A percentile compares a stretch with the other conserved stretches of the same genome.
phyloP scores from a whole-genome alignment of 2,329 filamentous ascomycete genomes.

The Nigrospora osmanthi region DNA sequence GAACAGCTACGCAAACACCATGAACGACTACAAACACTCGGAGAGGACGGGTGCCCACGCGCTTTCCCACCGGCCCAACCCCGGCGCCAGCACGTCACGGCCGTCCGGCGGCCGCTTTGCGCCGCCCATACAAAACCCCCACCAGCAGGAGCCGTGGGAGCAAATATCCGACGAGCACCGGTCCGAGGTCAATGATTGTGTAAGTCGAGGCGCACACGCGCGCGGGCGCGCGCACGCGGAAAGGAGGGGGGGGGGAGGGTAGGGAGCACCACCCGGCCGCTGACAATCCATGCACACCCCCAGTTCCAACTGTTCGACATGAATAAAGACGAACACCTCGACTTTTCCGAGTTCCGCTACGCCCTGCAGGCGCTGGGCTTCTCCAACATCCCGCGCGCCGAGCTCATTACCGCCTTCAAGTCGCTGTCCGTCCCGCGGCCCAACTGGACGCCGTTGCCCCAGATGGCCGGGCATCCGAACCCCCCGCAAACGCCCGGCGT shows the following conservation, averaged over 20 bases:
- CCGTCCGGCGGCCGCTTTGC: conserved; percentile 20
- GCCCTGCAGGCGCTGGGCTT: conserved; percentile 93
- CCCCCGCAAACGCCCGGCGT: conserved; percentile 46
- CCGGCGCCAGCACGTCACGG: conserved; percentile 9
- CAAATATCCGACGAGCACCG: conserved; percentile 78
- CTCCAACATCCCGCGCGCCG: conserved; percentile 70
- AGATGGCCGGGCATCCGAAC: conserved; percentile 33
- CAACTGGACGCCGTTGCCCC: conserved; percentile 39
- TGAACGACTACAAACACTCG: conserved; percentile 18
- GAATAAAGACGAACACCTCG: conserved; percentile 87
- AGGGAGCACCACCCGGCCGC: too few species aligned
- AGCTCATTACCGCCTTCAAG: conserved; percentile 75
- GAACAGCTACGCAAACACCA: conserved; percentile 21
- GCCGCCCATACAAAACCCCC: conserved; percentile 18
- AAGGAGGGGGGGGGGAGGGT: too few species aligned
- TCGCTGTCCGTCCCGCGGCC: conserved; percentile 69
- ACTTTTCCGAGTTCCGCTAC: conserved; percentile 98
- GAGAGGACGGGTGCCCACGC: conserved; percentile 11
- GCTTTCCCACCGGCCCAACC: conserved; percentile 16
- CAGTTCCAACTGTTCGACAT: conserved; percentile 95
- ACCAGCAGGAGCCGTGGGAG: conserved; percentile 22
- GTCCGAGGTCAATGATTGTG: conserved; percentile 89
- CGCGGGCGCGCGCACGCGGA: not conserved
- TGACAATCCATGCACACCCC: not conserved
- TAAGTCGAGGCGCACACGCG: conserved; percentile 36